phyloP scores from a whole-genome alignment of 768 basidiomycete genomes.

The Rhizopogon vesiculosus region DNA sequence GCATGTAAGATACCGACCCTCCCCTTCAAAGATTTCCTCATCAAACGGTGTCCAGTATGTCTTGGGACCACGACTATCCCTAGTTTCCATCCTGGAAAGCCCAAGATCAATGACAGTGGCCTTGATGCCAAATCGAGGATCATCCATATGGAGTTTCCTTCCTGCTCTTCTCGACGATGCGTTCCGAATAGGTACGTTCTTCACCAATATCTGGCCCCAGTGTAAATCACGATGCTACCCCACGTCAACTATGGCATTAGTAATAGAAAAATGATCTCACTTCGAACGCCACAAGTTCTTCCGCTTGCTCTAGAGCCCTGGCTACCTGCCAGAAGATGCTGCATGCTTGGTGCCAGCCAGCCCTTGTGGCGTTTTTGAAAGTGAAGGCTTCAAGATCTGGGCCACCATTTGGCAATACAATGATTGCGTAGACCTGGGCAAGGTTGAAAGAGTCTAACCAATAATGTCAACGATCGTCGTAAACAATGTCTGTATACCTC shows the following conservation, averaged over 20 bases:
- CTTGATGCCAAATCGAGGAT: constrained; percentile 57
- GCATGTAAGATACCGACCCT: constrained; percentile 46
- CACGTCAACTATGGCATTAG: constrained; percentile 1
- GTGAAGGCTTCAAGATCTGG: constrained; percentile 84
- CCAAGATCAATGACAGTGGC: constrained; percentile 94
- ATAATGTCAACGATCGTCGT: constrained; percentile 6
- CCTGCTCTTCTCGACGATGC: constrained; percentile 30
- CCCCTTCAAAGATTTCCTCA: constrained; percentile 86
- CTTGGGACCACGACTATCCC: constrained; percentile 39
- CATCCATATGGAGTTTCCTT: constrained; percentile 54
- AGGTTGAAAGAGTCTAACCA: constrained; percentile 65
- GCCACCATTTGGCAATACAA: constrained; percentile 88
- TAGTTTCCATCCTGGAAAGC: constrained; percentile 76
- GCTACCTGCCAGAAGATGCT: constrained; percentile 91
- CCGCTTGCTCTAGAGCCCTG: constrained; percentile 72
- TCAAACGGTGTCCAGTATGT: constrained; percentile 80
- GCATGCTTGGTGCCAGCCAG: constrained; percentile 83
- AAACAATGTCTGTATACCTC: constrained; percentile 10
- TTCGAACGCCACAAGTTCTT: constrained; percentile 81
- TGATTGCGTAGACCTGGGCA: constrained; percentile 82
- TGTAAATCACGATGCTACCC: constrained; percentile 96
- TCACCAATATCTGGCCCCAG: constrained; percentile 93
- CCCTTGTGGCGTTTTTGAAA: constrained; percentile 53
- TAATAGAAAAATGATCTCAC: constrained; percentile 36
- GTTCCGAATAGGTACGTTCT: constrained; percentile 38